Base-by-base conservation (phyloP, 2,329 filamentous ascomycete species). In the Periglandula ipomoeae region DNA sequence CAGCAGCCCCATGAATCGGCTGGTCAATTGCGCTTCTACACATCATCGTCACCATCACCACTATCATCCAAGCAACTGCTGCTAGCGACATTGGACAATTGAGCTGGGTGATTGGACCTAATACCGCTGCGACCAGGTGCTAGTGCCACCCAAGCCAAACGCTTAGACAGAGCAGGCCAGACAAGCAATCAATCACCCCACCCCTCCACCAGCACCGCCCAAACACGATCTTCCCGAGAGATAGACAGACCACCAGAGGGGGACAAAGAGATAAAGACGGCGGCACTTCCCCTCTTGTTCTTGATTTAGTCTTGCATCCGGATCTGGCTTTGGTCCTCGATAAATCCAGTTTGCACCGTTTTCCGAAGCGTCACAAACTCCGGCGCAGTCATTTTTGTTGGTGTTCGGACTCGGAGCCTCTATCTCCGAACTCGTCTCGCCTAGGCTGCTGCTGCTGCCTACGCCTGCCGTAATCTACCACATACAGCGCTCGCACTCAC, bases 11-110 rank as follows among this genome's bases (percentile, higher is more conserved):
- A 35, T 23, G 47, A 20, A 41, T 34, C n/a, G 22, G 30, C 9
- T 46, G 4, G 27, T 46, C 45, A 50, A 49, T 46, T 49, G 50
- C 44, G 30, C n/a, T 48, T 26, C n/a, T 20, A 15, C 23, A 44
- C 35, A 19, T 24, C 42, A 45, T 40, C 24, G 20, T n/a, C n/a
- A n/a, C n/a, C n/a, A n/a, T n/a, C n/a, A n/a, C n/a, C n/a, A n/a
- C n/a, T n/a, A n/a, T n/a, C n/a, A n/a, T n/a, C n/a, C 41, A 39
- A 40, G 5, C 44, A n/a, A 27, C 19, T 32, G 32, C 24, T 42
- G 23, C 30, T 50, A 48, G 46, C 48, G 45, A 43, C 42, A 40
- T 52, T 45, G 42, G 17, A 26, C 43, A 47, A 46, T 41, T 48
- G 41, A 22, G 32, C 38, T 48, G 48, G 35, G 26, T 44, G 42